Evolutionary conservation across 306 rosid species (phyloP), one percentile per base, ranked within the genome.

Genomic region (Herpetospermum pedunculosum): DNA sequence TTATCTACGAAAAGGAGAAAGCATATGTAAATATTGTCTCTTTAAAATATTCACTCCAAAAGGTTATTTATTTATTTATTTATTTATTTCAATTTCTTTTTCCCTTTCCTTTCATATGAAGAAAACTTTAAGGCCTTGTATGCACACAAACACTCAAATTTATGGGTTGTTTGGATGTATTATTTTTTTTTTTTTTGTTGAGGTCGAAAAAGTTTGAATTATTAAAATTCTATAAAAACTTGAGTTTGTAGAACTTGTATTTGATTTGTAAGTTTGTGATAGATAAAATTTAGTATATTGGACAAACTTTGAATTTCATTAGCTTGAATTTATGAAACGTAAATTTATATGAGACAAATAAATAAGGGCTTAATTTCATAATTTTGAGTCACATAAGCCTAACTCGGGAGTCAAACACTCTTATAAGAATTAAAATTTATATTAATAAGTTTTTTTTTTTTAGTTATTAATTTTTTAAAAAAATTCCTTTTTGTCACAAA

Each of bases 1-100:
- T n/a, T 35, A 60, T 60, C 44, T 44, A 60, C 6, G 38, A 34
- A 60, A 60, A 60, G 44, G 28, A 65, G n/a, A 41, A 2, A 43
- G 73, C 73, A 68, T 44, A 68, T 25, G 32, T 23, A 15, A 54
- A 68, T 68, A 54, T 68, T 68, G 73, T 43, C 73, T 68, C 21
- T 14, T 26, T 5, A 23, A 23, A 67, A 67, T 67, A 67, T 68
- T 68, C 73, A 68, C 73, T 68, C 73, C 37, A 68, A 13, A 13
- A 43, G 38, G 14, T 25, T n/a, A n/a, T 68, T 4, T n/a, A 0
- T 19, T 19, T 50, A 15, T 16, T 60, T 3, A 0, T 0, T 30
- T 30, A 10, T n/a, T 8, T 32, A 1, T 0, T n/a, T 68, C 53
- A 21, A 65, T 21, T 64, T 38, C 28, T n/a, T 65, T 67, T 19